Evolutionary conservation across 768 basidiomycete species (phyloP), one percentile per base, ranked within the genome.

Genomic region (Dendrothele bispora): DNA sequence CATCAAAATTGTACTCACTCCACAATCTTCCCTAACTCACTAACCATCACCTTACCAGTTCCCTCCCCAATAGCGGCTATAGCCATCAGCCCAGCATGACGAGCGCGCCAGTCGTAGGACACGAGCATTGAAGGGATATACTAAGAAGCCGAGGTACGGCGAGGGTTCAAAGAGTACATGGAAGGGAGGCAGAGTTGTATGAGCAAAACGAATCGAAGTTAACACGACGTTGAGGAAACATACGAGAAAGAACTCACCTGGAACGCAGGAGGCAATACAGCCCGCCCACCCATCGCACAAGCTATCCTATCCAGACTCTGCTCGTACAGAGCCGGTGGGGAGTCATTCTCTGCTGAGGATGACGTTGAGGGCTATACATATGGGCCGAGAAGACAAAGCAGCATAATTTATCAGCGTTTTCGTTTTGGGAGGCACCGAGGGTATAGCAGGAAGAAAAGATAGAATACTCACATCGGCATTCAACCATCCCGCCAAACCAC

Each of bases 1-100:
- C n/a, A n/a, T n/a, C n/a, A n/a, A 22, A 34, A 51, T 30, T 39
- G 18, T 20, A 60, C 86, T 57, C 53, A 93, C 91, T 83, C 83
- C 30, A 94, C 79, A 37, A 95, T 82, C 62, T 89, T 89, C 7
- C 82, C 83, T 5, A 94, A 74, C 57, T 91, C 87, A 46, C 88
- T 84, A 58, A 83, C 78, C 84, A 94, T 86, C 11, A 88, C 81
- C 70, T 83, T 85, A 29, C 78, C 82, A 0, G 88, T 90, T 2
- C 92, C 92, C 65, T 94, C 92, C 0, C 83, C 90, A 42, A 94
- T 85, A 0, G 86, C 80, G 0, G 89, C 89, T 48, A 95, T 86
- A 0, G 90, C 89, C 80, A 92, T 89, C 21, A 95, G 68, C 10
- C 88, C 92, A 0, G 90, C 91, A 56, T 95, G 91, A 24, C 91